phyloP scores from a whole-genome alignment of 2,329 filamentous ascomycete species.

The Trichoderma breve region DNA sequence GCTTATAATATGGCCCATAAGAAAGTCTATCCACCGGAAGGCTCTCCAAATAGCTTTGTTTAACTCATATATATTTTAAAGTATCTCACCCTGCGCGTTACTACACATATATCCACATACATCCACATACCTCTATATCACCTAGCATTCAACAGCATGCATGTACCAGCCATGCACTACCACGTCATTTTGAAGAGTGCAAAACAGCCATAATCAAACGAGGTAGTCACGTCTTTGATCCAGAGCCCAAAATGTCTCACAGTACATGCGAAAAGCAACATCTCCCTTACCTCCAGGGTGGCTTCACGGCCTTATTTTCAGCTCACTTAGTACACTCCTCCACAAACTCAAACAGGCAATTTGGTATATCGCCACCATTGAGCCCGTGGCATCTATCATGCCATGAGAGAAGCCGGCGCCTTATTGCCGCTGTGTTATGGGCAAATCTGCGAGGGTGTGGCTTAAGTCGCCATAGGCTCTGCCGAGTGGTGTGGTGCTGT shows the following conservation, averaged over 20 bases:
- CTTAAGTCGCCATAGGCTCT: neutral
- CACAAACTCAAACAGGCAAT: neutral
- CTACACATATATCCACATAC: neutral
- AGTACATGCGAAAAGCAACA: too few species aligned
- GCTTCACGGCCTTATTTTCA: neutral
- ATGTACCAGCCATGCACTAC: neutral
- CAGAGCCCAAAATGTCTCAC: too few species aligned
- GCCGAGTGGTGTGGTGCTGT: neutral
- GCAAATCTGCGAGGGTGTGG: neutral
- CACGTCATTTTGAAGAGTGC: neutral
- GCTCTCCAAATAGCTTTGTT: neutral
- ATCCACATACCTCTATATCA: neutral
- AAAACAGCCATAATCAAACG: neutral
- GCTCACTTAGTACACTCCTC: neutral
- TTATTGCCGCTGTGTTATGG: neutral
- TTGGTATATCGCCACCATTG: too few species aligned
- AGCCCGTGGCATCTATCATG: too few species aligned
- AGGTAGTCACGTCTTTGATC: neutral
- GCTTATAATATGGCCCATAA: neutral
- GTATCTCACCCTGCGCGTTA: neutral
- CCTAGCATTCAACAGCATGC: neutral
- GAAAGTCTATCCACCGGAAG: neutral
- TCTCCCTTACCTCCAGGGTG: neutral
- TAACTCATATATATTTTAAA: neutral
- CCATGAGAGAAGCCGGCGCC: neutral